phyloP scores from a whole-genome alignment of 768 basidiomycete species.

The Cystofilobasidium bisporidii region DNA sequence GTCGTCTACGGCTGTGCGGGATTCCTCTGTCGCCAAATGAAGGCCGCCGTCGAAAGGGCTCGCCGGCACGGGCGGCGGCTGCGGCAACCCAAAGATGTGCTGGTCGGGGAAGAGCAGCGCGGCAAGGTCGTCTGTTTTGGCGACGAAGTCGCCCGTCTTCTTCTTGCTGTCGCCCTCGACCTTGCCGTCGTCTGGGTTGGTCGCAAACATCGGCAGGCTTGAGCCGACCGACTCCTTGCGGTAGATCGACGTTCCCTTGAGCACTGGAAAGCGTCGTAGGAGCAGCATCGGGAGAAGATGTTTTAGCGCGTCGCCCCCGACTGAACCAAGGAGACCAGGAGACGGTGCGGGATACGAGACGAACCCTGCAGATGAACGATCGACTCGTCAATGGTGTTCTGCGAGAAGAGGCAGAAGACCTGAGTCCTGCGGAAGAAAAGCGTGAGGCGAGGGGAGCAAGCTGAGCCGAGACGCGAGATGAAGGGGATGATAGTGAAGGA shows the following conservation, averaged over 20 bases:
- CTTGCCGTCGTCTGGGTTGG: background rate
- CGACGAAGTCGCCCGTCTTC: constrained; percentile 17
- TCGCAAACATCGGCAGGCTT: background rate
- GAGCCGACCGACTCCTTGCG: constrained; percentile 2
- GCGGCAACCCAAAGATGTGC: background rate
- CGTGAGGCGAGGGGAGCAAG: no score
- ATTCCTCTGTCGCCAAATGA: no score
- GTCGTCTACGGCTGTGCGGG: no score
- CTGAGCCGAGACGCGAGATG: no score
- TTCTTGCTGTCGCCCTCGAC: constrained; percentile 9
- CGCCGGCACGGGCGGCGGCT: background rate
- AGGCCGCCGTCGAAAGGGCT: no score
- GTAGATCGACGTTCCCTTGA: constrained; percentile 24
- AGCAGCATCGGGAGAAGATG: no score
- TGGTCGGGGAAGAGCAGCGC: constrained; percentile 19
- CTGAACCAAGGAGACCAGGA: no score
- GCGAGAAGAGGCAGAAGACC: constrained; percentile 15
- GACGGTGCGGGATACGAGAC: no score
- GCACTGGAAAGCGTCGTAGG: background rate
- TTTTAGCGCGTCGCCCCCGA: no score
- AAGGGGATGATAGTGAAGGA: no score
- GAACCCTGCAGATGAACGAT: constrained; percentile 13
- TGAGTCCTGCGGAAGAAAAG: background rate
- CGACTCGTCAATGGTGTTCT: constrained; percentile 14
- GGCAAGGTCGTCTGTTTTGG: constrained; percentile 4